Conservation (phyloP, 2,329 filamentous ascomycete genomes). For the Aspergillus japonicus region DNA sequence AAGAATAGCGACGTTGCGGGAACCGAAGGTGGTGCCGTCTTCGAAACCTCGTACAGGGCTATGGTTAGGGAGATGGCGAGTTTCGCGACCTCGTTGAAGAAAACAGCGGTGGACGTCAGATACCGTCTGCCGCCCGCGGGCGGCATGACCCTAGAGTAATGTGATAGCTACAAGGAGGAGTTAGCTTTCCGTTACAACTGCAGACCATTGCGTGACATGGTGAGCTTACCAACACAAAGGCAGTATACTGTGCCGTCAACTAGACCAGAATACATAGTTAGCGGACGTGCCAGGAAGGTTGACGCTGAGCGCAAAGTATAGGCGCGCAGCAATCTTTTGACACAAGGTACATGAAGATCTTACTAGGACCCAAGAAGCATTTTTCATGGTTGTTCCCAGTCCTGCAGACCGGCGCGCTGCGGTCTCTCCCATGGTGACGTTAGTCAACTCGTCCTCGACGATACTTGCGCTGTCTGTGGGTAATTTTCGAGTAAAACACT, state of each 20-base stretch:
- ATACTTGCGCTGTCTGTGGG: background rate
- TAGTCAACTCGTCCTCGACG: conserved; percentile 13
- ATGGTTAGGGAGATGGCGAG: conserved; percentile 81
- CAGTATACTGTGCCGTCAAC: conserved; percentile 46
- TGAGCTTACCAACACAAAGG: conserved; percentile 44
- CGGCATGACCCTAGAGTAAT: conserved; percentile 95
- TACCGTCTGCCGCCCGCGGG: conserved; percentile 78
- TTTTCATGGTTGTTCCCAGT: conserved; percentile 34
- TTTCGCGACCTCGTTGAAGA: conserved; percentile 91
- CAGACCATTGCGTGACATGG: background rate
- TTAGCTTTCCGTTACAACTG: background rate
- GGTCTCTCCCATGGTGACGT: conserved; percentile 33
- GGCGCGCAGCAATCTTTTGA: too few relatives aligned
- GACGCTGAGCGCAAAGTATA: background rate
- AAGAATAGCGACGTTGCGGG: conserved; percentile 77
- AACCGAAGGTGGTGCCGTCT: conserved; percentile 72
- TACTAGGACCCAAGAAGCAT: conserved; percentile 43
- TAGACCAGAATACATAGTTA: conserved; percentile 22
- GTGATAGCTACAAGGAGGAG: conserved; percentile 66
- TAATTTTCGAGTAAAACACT: background rate
- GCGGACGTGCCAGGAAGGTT: conserved; percentile 7
- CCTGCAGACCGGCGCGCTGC: conserved; percentile 33
- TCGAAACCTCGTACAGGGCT: conserved; percentile 82
- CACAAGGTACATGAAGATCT: conserved; percentile 13
- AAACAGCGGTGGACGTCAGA: conserved; percentile 88